These are phyloP conservation scores for Clonostachys rosea DNA, from an alignment of 2,329 filamentous ascomycete genomes.

Conservation along the genomic window DNA sequence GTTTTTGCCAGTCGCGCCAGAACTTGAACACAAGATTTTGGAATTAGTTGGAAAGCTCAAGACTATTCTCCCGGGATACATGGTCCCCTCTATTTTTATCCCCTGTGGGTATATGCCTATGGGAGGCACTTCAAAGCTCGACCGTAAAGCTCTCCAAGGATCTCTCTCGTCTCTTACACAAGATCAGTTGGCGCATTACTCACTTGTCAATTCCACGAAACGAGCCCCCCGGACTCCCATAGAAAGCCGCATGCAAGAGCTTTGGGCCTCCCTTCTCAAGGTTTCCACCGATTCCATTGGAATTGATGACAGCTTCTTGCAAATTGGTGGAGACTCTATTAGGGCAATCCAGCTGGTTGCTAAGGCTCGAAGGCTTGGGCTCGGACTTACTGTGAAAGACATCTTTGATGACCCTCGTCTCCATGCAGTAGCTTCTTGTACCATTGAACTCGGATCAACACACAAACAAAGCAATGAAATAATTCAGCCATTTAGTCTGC, in stretches of 20 bases:
- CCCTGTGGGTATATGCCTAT: slow-evolving; percentile 4
- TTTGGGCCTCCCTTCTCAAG: slow-evolving; percentile 8
- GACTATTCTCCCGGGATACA: slow-evolving; percentile 5
- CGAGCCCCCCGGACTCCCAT: slow-evolving; percentile 1
- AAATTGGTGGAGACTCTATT: slow-evolving; percentile 14
- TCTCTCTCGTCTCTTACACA: background rate
- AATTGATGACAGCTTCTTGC: slow-evolving; percentile 8
- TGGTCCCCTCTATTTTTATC: slow-evolving; percentile 7
- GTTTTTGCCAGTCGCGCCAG: background rate
- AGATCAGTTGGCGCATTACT: background rate
- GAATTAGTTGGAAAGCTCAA: slow-evolving; percentile 1
- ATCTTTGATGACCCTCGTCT: slow-evolving; percentile 5
- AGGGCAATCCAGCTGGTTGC: slow-evolving; percentile 10
- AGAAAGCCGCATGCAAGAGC: slow-evolving; percentile 5
- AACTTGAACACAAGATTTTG: background rate
- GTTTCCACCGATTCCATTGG: slow-evolving; percentile 4
- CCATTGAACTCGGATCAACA: background rate
- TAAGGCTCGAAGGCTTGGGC: background rate
- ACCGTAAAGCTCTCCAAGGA: slow-evolving; percentile 1
- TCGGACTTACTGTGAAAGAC: slow-evolving; percentile 3
- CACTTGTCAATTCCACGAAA: background rate
- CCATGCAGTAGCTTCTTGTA: background rate
- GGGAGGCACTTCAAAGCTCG: slow-evolving; percentile 5
- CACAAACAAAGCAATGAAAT: too few species aligned
- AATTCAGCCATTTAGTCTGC: too few species aligned